phyloP scores from a whole-genome alignment of 2,329 filamentous ascomycete genomes.

The Apiospora arundinis region DNA sequence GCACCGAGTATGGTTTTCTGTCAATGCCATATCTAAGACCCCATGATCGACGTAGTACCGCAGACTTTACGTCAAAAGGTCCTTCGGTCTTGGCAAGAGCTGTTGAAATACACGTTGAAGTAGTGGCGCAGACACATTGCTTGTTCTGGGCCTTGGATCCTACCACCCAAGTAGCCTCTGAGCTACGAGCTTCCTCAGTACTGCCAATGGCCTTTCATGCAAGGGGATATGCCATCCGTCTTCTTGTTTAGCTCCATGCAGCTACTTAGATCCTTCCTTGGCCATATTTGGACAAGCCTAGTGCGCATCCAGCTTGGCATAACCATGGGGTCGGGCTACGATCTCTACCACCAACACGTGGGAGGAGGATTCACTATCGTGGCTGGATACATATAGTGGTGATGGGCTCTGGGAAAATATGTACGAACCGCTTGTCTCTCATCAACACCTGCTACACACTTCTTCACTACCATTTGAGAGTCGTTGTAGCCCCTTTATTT shows the following conservation, averaged over 20 bases:
- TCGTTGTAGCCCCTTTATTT: neutral
- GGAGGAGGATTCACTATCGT: neutral
- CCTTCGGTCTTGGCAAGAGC: neutral
- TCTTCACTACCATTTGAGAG: neutral
- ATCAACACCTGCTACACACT: neutral
- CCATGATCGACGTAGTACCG: neutral
- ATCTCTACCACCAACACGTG: neutral
- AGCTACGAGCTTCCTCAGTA: neutral
- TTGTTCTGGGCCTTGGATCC: neutral
- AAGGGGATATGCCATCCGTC: neutral
- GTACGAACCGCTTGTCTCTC: neutral
- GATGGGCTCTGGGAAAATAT: neutral
- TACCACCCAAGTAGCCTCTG: neutral
- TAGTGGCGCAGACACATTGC: neutral
- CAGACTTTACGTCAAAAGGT: neutral
- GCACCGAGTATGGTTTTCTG: neutral
- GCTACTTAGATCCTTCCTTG: neutral
- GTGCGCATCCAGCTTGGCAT: neutral
- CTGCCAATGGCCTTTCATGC: neutral
- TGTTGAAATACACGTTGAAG: neutral
- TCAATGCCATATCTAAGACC: neutral
- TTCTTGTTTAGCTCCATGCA: neutral
- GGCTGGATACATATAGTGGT: neutral
- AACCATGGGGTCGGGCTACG: neutral
- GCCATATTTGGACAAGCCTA: neutral